Base-by-base conservation (phyloP, 805 yeast genomes). In the Pichia pseudocactophila region DNA sequence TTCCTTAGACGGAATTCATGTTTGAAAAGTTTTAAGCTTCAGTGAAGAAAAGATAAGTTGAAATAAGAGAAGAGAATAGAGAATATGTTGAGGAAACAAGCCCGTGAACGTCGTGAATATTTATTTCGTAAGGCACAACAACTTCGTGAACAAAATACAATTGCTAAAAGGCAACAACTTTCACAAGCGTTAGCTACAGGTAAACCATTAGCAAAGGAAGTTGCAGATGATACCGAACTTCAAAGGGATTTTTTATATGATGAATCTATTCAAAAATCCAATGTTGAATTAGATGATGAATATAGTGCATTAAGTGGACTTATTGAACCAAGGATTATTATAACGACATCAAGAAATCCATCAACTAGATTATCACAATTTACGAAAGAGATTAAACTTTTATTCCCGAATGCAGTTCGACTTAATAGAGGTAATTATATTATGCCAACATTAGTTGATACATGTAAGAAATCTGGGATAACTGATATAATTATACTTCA, bases 81-180 rank as follows among this genome's bases (percentile, higher is more conserved):
- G 2, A 19, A 2, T 12, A 73, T 73, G 96, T 64, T 87, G 43
- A 77, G 98, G 64, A 78, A 87, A 69, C 95, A 90, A 58, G 97
- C 97, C 7, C 79, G 98, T 66, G 97, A 92, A 62, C 76, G 98
- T 67, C 78, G 95, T 62, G 97, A 92, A 57, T 92, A 89, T 56
- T 69, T 92, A 22, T 92, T 85, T 67, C 74, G 87, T 40, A 88
- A 89, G 59, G 85, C 96, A 0, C 77, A 85, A 39, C 92, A 87
- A 58, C 72, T 90, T 30, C 96, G 92, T 60, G 97, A 92, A 50
- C 82, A 95, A 10, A 76, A 82, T 18, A 70, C 83, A 35, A 82
- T 82, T 16, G 90, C 85, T 56, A 90, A 90, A 61, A 73, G 97
- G 51, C 94, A 83, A 57, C 83, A 81, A 54, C 69, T 92, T 34